Evolutionary conservation across 306 rosid genomes (phyloP).

Genomic region (Rubus idaeus): DNA sequence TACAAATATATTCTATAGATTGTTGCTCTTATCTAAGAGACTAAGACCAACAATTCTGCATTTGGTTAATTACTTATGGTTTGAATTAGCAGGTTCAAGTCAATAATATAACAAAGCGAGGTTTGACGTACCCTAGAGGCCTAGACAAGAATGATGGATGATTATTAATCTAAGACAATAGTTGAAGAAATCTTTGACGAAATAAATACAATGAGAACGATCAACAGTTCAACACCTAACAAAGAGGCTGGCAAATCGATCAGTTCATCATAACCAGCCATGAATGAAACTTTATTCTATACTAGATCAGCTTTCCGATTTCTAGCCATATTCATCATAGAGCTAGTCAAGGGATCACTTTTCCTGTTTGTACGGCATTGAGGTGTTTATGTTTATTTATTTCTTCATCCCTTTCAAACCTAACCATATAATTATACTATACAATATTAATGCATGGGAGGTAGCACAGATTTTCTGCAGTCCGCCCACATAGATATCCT

Average conservation of each 20-base stretch:
- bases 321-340: background rate
- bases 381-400: background rate
- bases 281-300: background rate
- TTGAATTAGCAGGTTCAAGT: background rate
- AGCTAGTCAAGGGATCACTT: background rate
- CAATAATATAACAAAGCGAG: background rate
- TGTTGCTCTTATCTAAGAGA: background rate
- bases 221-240: slow-evolving; percentile 10
- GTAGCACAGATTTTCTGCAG: background rate
- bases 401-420: background rate
- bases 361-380: slow-evolving; percentile 13
- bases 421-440: background rate
- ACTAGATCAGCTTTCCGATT: background rate
- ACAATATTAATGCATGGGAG: background rate
- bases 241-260: background rate
- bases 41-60: background rate
- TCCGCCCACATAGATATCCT: background rate
- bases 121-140: background rate
- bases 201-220: background rate
- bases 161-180: background rate
- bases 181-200: slow-evolving; percentile 6
- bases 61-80: background rate
- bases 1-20: background rate
- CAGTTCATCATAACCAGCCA: slow-evolving; percentile 5
- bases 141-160: background rate